These are phyloP conservation scores for Penicillium ochrochloron DNA, from an alignment of 495 filamentous ascomycete genomes.

Conservation along the genomic window DNA sequence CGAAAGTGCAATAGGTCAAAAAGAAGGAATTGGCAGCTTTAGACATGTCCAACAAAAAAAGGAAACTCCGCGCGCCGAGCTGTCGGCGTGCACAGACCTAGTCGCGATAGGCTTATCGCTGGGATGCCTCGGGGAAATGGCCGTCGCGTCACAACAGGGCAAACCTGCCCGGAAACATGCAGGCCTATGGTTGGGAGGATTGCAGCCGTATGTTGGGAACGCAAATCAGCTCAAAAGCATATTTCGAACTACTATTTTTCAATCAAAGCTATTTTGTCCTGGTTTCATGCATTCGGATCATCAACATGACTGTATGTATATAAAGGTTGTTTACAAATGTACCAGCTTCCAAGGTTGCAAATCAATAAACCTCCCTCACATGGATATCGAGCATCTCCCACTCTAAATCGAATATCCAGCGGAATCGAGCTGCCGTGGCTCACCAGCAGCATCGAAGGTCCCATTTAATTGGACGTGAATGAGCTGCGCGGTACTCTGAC, in stretches of 20 bases:
- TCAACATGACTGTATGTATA: not conserved
- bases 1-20: not conserved
- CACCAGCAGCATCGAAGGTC: constrained; percentile 75
- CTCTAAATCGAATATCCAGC: constrained; percentile 70
- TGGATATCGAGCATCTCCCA: not conserved
- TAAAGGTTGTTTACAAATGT: not conserved
- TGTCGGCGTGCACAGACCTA: constrained; percentile 2
- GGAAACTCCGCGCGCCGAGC: constrained; percentile 2
- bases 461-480: constrained; percentile 71
- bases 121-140: constrained; percentile 7
- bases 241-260: no score
- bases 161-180: no score
- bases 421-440: constrained; percentile 75
- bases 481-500: constrained; percentile 71
- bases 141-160: no score
- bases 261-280: not conserved
- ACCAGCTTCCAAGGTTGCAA: not conserved
- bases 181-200: no score
- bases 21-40: not conserved
- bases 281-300: not conserved
- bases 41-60: constrained; percentile 1
- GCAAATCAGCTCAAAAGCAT: no score
- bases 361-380: not conserved
- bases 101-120: constrained; percentile 5
- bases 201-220: no score